Evolutionary conservation across 2,329 filamentous ascomycete genomes (phyloP), one percentile per base, ranked within the genome.

Genomic region (Nigrospora sphaerica): DNA sequence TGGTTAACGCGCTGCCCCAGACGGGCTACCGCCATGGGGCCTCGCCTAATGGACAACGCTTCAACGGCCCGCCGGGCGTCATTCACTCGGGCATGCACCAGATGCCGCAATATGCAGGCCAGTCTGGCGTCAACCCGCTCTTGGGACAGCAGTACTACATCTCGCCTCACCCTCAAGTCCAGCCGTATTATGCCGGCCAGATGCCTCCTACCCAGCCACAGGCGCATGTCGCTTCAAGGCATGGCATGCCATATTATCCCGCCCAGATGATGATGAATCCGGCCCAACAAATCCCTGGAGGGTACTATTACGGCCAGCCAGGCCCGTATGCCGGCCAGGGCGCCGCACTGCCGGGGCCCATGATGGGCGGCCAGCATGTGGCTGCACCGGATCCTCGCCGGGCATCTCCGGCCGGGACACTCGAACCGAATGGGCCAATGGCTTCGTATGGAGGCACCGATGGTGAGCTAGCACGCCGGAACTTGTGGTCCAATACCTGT

Each of bases 61-160:
- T 61, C 37, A 67, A 61, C 51, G 59, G 59, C 47, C 64, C 69
- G 17, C 59, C 66, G n/a, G 58, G 61, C 12, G 62, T 70, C 55
- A 62, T 71, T 46, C 65, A 44, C 19, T 28, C 59, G 23, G 64
- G 66, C 32, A 59, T 65, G 51, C 51, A 61, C n/a, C 66, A 62
- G 35, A 65, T 72, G 54, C 50, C 64, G 16, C 70, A 69, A 36
- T 77, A 67, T 47, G 58, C 62, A 12, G 60, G 60, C 1, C 69
- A 69, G 47, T 54, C 57, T 10, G 51, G 59, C 19, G 64, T 75
- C 53, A 51, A 55, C n/a, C 57, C 63, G 14, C 58, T 72, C 48
- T 49, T 62, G 18, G 61, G 58, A 16, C 72, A 72, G 41, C 66
- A 66, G 19, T 79, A 73, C 51, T 79, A 78, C 49, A 50, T 72